Evolutionary conservation across 768 basidiomycete genomes (phyloP).

Genomic region (Plicaturopsis crispa): DNA sequence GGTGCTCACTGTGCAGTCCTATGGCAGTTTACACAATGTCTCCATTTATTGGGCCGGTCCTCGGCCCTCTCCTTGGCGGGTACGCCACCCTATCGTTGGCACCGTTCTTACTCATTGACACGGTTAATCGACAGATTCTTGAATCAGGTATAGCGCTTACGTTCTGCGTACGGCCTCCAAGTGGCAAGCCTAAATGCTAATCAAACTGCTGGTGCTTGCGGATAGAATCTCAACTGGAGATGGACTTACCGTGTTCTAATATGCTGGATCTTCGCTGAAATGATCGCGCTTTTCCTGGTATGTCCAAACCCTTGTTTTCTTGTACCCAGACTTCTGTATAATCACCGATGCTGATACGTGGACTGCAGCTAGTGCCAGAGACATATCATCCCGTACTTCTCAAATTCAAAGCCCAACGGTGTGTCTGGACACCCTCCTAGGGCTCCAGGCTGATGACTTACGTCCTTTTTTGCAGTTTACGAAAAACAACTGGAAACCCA

Average conservation of each 20-base stretch:
- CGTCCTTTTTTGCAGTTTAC: slow-evolving; percentile 34
- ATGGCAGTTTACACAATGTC: slow-evolving; percentile 28
- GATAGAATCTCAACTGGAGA: slow-evolving; percentile 51
- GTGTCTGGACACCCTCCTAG: not conserved
- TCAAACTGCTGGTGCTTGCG: not conserved
- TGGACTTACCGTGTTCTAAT: slow-evolving; percentile 72
- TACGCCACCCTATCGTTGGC: not conserved
- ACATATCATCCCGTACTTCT: slow-evolving; percentile 59
- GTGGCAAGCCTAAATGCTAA: no score
- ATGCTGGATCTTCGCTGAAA: slow-evolving; percentile 61
- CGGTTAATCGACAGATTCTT: slow-evolving; percentile 21
- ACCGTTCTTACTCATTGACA: not conserved
- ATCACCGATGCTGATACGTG: not conserved
- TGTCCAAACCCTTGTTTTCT: slow-evolving; percentile 13
- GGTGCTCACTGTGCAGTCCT: slow-evolving; percentile 13
- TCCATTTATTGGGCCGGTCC: slow-evolving; percentile 25
- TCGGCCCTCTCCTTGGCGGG: not conserved
- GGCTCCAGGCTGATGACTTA: not conserved
- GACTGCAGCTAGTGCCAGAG: slow-evolving; percentile 58
- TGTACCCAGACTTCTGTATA: not conserved
- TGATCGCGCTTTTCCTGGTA: slow-evolving; percentile 43
- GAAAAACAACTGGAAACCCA: slow-evolving; percentile 45
- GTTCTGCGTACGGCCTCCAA: no score
- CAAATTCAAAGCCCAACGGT: slow-evolving; percentile 53
- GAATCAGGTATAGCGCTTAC: slow-evolving; percentile 20